A percentile compares a stretch with the other conserved stretches of the same genome.
These are phyloP conservation scores for Misopates orontium DNA, from an alignment of 257 asterid genomes.

Conservation along the genomic window DNA sequence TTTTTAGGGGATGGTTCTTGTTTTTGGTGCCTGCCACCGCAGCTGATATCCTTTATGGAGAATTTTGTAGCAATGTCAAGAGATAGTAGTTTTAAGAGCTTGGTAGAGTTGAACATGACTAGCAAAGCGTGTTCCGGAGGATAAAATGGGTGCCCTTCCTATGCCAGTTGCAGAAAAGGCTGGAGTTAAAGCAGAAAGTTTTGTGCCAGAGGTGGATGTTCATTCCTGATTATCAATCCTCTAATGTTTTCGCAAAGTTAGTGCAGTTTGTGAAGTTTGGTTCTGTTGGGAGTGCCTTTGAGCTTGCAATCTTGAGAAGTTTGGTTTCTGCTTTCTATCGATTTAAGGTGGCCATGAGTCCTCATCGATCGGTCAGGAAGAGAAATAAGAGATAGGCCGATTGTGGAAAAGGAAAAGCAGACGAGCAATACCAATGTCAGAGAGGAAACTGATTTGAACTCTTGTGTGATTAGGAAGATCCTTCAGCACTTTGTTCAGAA, in stretches of 20 bases:
- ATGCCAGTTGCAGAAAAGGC: slow-evolving; percentile 48
- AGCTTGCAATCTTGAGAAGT: slow-evolving; percentile 51
- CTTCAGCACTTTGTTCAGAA: no score
- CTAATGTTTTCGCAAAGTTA: slow-evolving; percentile 39
- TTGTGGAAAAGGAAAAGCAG: slow-evolving; percentile 30
- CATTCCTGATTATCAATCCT: slow-evolving; percentile 41
- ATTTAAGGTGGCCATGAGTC: slow-evolving; percentile 34
- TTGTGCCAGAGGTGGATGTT: slow-evolving; percentile 51
- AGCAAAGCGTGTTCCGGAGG: slow-evolving; percentile 51
- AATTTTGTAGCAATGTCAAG: slow-evolving; percentile 46
- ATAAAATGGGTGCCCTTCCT: slow-evolving; percentile 35
- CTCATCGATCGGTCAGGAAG: slow-evolving; percentile 28
- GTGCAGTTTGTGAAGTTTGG: no score
- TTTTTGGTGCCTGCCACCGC: slow-evolving; percentile 71
- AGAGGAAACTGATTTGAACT: no score
- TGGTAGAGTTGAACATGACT: slow-evolving; percentile 44
- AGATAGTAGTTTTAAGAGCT: slow-evolving; percentile 38
- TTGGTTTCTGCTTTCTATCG: slow-evolving; percentile 62
- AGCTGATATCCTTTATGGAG: slow-evolving; percentile 53
- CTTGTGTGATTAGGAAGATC: no score
- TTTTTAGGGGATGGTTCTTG: slow-evolving; percentile 75
- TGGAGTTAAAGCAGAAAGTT: slow-evolving; percentile 54
- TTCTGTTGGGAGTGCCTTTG: slow-evolving; percentile 39
- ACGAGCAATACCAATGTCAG: no score
- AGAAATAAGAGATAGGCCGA: slow-evolving; percentile 26